Percentiles rank a stretch among this genome's conserved stretches.
phyloP scores from a whole-genome alignment of 1,284 basidiomycete genomes.

The Neotropicomus parvogracilis region DNA sequence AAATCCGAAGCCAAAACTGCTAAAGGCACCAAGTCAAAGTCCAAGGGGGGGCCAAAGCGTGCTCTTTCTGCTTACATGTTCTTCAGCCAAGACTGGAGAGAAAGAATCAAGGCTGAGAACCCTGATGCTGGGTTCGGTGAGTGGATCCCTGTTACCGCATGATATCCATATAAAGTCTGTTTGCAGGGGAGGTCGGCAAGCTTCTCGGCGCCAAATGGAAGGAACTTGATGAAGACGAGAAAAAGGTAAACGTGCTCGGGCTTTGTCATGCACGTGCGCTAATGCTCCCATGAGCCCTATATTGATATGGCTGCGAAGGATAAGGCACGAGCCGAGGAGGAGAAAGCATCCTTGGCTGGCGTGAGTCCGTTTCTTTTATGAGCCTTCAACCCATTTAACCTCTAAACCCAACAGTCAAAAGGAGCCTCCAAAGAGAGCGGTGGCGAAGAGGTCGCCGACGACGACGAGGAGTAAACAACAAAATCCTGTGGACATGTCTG shows the following conservation, averaged over 20 bases:
- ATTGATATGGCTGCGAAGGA: constrained; percentile 81
- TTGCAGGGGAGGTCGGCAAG: constrained; percentile 76
- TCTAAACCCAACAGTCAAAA: constrained; percentile 14
- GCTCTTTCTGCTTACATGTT: constrained; percentile 97
- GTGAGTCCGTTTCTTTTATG: constrained; percentile 37
- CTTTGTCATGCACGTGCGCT: background rate
- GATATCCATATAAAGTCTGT: constrained; percentile 9
- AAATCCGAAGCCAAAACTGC: constrained; percentile 59
- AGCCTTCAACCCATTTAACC: background rate
- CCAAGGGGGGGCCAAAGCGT: constrained; percentile 66
- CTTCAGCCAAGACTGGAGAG: constrained; percentile 95
- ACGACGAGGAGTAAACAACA: constrained; percentile 45
- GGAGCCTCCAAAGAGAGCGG: constrained; percentile 50
- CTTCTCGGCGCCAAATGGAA: constrained; percentile 90
- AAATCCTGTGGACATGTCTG: constrained; percentile 2
- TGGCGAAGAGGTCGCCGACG: constrained; percentile 57
- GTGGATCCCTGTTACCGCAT: constrained; percentile 27
- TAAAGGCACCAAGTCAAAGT: constrained; percentile 70
- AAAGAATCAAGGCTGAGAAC: constrained; percentile 93
- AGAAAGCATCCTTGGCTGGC: constrained; percentile 75
- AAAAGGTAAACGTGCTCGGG: constrained; percentile 57
- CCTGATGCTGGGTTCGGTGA: constrained; percentile 89
- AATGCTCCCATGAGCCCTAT: constrained; percentile 74
- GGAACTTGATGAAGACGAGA: constrained; percentile 78
- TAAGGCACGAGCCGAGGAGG: constrained; percentile 79